Percentiles rank a stretch among this genome's conserved stretches.
Conservation (phyloP, 148 eudicot genomes). For the Hydrangea macrophylla region DNA sequence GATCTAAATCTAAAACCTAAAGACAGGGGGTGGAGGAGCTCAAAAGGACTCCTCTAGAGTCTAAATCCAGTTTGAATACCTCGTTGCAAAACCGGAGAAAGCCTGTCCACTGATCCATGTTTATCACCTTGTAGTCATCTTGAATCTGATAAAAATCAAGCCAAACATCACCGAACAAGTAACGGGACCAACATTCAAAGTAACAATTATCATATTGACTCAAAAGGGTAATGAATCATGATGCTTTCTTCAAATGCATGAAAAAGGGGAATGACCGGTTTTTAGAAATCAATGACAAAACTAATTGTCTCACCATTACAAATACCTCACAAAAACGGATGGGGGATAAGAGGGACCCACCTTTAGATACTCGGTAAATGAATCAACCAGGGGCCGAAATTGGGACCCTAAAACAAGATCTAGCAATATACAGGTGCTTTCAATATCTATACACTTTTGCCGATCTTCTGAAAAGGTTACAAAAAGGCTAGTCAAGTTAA, state of each 20-base stretch:
- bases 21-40: background rate
- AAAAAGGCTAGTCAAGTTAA: background rate
- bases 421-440: slow-evolving; percentile 78
- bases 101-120: slow-evolving; percentile 96
- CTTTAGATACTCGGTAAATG: slow-evolving; percentile 59
- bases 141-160: slow-evolving; percentile 50
- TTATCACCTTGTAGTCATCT: slow-evolving; percentile 85
- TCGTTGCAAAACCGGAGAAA: slow-evolving; percentile 82
- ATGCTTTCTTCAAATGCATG: slow-evolving; percentile 4
- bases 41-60: background rate
- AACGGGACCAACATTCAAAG: background rate
- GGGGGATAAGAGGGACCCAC: slow-evolving; percentile 35
- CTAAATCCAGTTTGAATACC: slow-evolving; percentile 35
- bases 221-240: slow-evolving; percentile 3
- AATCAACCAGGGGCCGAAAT: slow-evolving; percentile 74
- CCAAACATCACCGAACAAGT: background rate
- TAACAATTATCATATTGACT: background rate
- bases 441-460: slow-evolving; percentile 91
- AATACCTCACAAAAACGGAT: background rate
- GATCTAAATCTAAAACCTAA: background rate
- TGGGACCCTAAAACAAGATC: slow-evolving; percentile 79
- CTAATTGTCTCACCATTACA: background rate
- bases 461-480: slow-evolving; percentile 62
- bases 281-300: background rate
- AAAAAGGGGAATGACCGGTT: background rate